Base-by-base conservation (phyloP, 768 basidiomycete species). In the Collybia nuda region DNA sequence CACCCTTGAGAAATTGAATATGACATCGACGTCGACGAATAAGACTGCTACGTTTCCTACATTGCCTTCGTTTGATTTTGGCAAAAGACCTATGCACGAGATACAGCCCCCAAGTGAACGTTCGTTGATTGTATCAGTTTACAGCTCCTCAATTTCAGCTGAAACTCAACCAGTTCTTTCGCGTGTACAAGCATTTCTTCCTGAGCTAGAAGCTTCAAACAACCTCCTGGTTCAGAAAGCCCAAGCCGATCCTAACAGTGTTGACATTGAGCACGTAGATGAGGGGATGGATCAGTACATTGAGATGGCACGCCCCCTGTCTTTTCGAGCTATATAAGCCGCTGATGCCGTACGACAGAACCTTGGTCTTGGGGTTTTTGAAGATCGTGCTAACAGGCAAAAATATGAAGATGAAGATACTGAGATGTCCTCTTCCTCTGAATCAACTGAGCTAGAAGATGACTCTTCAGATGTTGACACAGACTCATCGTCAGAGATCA, bases 241-340 rank as follows among this genome's bases (percentile, higher is more conserved):
- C 8, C 64, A 74, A 35, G 62, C 65, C 36, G 75, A 84, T 51
- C 85, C 83, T 1, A 60, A 63, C 15, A 84, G 81, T 56, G 69
- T 89, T n/a, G 81, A 89, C 58, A 87, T 90, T 36, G 88, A 90
- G 63, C 74, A 84, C 50, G 56, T 89, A 19, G 67, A 69, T 6
- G 72, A 68, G 18, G 69, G 68, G n/a, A 72, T 70, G 44, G 73
- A 71, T 1, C 74, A 66, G 51, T 80, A 85, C 60, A 84, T 89
- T 56, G 79, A 88, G 63, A 87, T 88, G 84, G 85, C 82, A 55
- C 44, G 68, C 40, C 17, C 44, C 39, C 18, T 50, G 18, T 47
- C 1, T 15, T 21, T 37, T 26, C 26, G 1, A 40, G 22, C 29
- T 22, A 32, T 44, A 45, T 36, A n/a, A 24, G 44, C 45, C 49